A percentile compares a stretch with the other conserved stretches of the same genome.
These are phyloP conservation scores for Lasiodiplodia theobromae DNA, from an alignment of 2,329 filamentous ascomycete genomes.

Conservation along the genomic window DNA sequence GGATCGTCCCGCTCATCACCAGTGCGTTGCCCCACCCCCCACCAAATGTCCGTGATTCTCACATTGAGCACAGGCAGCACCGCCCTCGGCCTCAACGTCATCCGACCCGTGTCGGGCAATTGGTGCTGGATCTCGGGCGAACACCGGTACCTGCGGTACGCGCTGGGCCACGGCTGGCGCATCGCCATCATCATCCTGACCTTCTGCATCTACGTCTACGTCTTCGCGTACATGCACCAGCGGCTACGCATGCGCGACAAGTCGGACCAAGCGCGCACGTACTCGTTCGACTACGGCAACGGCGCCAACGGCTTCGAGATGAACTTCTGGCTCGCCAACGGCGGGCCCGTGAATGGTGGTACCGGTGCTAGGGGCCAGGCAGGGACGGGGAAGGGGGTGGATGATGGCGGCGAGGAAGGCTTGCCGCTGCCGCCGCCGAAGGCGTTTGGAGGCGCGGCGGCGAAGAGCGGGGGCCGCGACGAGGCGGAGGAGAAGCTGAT, in stretches of 20 bases:
- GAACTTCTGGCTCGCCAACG: constrained; percentile 25
- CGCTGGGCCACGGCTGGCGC: constrained; percentile 56
- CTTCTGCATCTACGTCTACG: constrained; percentile 52
- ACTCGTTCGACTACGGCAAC: constrained; percentile 18
- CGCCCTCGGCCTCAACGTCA: constrained; percentile 30
- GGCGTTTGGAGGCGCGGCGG: not conserved
- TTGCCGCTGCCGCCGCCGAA: constrained; percentile 8
- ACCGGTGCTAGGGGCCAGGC: not conserved
- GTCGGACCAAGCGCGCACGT: not conserved
- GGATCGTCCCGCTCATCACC: constrained; percentile 52
- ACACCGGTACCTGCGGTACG: constrained; percentile 51
- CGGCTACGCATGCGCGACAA: constrained; percentile 21
- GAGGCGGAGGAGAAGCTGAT: constrained; percentile 22
- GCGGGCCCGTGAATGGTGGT: not conserved
- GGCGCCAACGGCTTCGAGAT: constrained; percentile 23
- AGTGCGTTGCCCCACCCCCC: constrained; percentile 33
- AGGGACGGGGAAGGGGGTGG: not conserved
- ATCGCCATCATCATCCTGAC: constrained; percentile 52
- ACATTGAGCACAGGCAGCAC: constrained; percentile 6
- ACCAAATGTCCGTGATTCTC: not conserved
- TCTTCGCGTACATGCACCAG: constrained; percentile 47
- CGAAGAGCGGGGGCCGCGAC: not conserved
- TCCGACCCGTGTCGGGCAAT: constrained; percentile 54
- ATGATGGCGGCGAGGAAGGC: not conserved
- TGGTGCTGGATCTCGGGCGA: constrained; percentile 57